Evolutionary conservation across 1,139 yeast species (phyloP).

Genomic region (Taphrina confusa): DNA sequence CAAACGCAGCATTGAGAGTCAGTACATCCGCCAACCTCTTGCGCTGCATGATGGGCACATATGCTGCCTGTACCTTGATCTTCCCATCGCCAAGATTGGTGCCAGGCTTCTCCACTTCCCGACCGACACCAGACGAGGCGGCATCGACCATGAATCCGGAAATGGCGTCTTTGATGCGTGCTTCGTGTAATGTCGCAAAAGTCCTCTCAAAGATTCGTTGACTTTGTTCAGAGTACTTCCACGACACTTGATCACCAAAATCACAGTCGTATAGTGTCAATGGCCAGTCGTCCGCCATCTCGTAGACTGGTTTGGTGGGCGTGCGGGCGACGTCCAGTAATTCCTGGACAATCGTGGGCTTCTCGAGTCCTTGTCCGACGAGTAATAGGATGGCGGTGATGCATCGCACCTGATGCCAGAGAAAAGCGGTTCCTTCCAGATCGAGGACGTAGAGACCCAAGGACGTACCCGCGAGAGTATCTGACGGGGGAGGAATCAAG

Average conservation of each 20-base stretch:
- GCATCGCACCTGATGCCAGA: slow-evolving; percentile 98
- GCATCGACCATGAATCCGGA: slow-evolving; percentile 46
- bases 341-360: slow-evolving; percentile 57
- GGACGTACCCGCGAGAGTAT: slow-evolving; percentile 19
- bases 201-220: slow-evolving; percentile 39
- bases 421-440: slow-evolving; percentile 81
- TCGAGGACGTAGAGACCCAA: slow-evolving; percentile 63
- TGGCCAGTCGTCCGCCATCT: slow-evolving; percentile 92
- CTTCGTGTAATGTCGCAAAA: slow-evolving; percentile 40
- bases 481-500: slow-evolving; percentile 41
- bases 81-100: slow-evolving; percentile 72
- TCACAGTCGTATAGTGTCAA: slow-evolving; percentile 82
- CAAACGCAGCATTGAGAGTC: slow-evolving; percentile 4
- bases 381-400: slow-evolving; percentile 83
- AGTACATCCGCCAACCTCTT: slow-evolving; percentile 46
- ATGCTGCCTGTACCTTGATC: slow-evolving; percentile 59
- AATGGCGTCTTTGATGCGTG: slow-evolving; percentile 39
- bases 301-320: slow-evolving; percentile 77
- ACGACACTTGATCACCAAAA: slow-evolving; percentile 46
- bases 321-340: slow-evolving; percentile 60
- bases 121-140: slow-evolving; percentile 45
- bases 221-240: slow-evolving; percentile 36
- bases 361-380: slow-evolving; percentile 77
- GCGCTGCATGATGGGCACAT: slow-evolving; percentile 61
- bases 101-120: slow-evolving; percentile 44